Conservation (phyloP, 192 early-diverging fungal species). For the Coemansia sp. region DNA sequence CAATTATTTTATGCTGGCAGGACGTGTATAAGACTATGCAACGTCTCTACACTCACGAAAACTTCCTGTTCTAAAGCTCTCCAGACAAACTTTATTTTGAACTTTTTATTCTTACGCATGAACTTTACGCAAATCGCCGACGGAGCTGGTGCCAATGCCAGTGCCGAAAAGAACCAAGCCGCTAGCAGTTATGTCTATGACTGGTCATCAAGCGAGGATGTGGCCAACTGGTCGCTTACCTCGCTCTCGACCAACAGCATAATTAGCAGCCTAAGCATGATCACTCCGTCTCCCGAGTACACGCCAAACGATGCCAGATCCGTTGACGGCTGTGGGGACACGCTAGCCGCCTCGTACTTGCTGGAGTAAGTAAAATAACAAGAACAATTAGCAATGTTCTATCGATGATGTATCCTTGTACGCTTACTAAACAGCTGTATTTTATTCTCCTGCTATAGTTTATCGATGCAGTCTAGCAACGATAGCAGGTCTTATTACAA, state of each 20-base stretch:
- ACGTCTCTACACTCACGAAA: background rate
- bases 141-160: background rate
- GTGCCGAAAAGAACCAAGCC: background rate
- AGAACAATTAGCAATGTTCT: background rate
- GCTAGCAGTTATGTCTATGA: constrained; percentile 7
- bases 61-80: background rate
- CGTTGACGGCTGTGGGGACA: constrained; percentile 11
- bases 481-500: background rate
- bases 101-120: background rate
- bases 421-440: no score
- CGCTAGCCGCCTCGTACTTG: constrained; percentile 3
- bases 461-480: background rate
- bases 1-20: background rate
- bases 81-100: background rate
- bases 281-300: constrained; percentile 16
- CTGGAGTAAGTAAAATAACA: background rate
- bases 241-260: constrained; percentile 20
- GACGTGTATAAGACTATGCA: background rate
- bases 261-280: constrained; percentile 13
- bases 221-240: constrained; percentile 23
- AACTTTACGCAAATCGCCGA: background rate
- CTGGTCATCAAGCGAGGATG: constrained; percentile 24
- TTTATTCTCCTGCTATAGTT: background rate
- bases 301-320: background rate
- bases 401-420: background rate